Evolutionary conservation across 108 stramenopile genomes (phyloP), one percentile per base, ranked within the genome.

Genomic region (Epithemia pelagica): DNA sequence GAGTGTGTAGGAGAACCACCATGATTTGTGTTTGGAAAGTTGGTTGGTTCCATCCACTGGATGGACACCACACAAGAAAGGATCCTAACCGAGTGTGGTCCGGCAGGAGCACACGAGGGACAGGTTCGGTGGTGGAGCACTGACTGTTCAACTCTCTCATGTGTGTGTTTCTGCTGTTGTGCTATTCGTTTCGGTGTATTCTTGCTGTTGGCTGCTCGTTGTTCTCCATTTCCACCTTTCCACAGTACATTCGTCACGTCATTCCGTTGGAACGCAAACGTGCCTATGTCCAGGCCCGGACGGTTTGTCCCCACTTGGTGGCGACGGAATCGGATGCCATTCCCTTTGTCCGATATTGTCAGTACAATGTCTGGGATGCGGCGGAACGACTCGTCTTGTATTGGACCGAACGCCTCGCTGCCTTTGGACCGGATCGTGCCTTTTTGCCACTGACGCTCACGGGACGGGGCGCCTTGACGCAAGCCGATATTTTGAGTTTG

Each of bases 371-470:
- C 7, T 73, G 72, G 72, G 58, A 30, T 15, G 66, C 72, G 7
- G 72, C 72, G 23, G 54, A 61, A 32, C 59, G 67, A 22, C 32
- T 73, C 10, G 72, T 67, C 28, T 30, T 31, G 31, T 73, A 73
- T 54, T 73, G 72, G 72, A 57, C 58, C 22, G 54, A 66, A 33
- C 72, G 72, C 23, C 26, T 32, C 22, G 31, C 56, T 20, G 30
- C 46, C 27, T 73, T 73, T 60, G 72, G 72, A 1, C 10, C 37
- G 10, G 66, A 73, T 2, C 52, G 65, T 28, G 65, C 65, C 28
- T 66, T 66, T 28, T 28, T 54, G 28, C 65, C 65, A 1, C 19
- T 66, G 65, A 54, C 26, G 26, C 30, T 55, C 27, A 66, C 52
- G 25, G 65, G 65, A 1, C 22, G 54, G 28, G 65, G 65, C 26